A percentile compares a stretch with the other conserved stretches of the same genome.
Evolutionary conservation across 2,329 filamentous ascomycete genomes (phyloP).

Genomic region (Claviceps sp.): DNA sequence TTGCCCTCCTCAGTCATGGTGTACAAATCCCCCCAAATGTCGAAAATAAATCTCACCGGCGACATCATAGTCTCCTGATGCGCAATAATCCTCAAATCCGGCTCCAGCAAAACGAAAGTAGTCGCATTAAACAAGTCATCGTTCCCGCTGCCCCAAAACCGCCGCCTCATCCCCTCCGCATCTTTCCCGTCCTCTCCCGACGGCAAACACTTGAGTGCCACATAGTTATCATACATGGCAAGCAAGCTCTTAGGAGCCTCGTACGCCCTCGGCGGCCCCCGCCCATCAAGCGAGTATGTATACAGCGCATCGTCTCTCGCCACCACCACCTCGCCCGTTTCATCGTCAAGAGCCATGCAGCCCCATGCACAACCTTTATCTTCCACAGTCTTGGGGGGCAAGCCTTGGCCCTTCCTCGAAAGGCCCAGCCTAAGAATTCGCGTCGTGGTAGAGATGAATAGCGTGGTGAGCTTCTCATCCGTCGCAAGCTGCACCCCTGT

Average conservation of each 20-base stretch:
- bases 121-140: conserved; percentile 77
- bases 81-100: conserved; percentile 77
- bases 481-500: conserved; percentile 72
- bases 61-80: conserved; percentile 78
- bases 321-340: conserved; percentile 76
- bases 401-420: conserved; percentile 76
- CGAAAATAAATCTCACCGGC: conserved; percentile 66
- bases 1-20: conserved; percentile 88
- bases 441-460: conserved; percentile 86
- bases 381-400: conserved; percentile 77
- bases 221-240: conserved; percentile 68
- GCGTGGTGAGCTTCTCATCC: conserved; percentile 50
- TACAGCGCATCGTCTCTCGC: conserved; percentile 92
- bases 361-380: conserved; percentile 84
- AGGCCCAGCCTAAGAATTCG: conserved; percentile 78
- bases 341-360: conserved; percentile 80
- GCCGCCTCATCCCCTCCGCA: conserved; percentile 49
- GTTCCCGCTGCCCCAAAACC: conserved; percentile 55
- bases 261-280: conserved; percentile 79
- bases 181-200: conserved; percentile 36
- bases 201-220: conserved; percentile 73
- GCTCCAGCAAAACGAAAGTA: conserved; percentile 83
- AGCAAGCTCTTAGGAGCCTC: conserved; percentile 81
- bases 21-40: conserved; percentile 84
- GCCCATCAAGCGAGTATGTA: conserved; percentile 74